Evolutionary conservation across 192 early-diverging fungal species (phyloP), one percentile per base, ranked within the genome.

Genomic region (Jimgerdemannia flammicorona): DNA sequence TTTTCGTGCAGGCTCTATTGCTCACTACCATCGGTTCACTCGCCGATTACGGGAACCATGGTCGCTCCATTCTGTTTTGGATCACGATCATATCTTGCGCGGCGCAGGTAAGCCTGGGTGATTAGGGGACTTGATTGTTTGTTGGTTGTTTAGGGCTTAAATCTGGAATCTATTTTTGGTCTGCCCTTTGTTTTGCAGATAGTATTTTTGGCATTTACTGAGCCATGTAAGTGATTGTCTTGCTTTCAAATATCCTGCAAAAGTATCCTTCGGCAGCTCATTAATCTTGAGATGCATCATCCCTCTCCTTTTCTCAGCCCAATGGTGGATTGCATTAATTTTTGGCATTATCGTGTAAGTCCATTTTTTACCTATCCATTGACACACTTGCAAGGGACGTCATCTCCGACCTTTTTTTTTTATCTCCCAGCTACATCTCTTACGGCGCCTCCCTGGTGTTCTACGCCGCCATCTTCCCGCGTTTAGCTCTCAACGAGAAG

Each of bases 1-100:
- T 80, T 73, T 70, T 66, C n/a, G 70, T 80, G 19, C 79, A 80
- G 54, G 74, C 74, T 41, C 8, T 80, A 2, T 40, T 80, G 17
- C 66, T 80, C 8, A 76, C 79, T 1, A 72, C 79, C 7, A 75
- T 80, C 71, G 75, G 79, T 44, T 44, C 70, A 41, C 44, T 80
- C 43, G 79, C 79, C 4, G 79, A 80, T 76, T 80, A 76, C 66
- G 79, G 75, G 3, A 19, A 65, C 29, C 70, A 72, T 49, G 74
- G 66, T 19, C 70, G 71, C 4, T 76, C 59, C 14, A 76, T 76
- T 39, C 17, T 80, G 18, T 4, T 80, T 6, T 65, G 65, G 3
- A 64, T 70, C 59, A 80, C 79, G 17, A 3, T 80, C 10, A 67
- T 80, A n/a, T 71, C 74, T 19, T 76, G 74, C 74, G 75, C 67